phyloP scores from a whole-genome alignment of 768 basidiomycete species.

The Collybiopsis luxurians region DNA sequence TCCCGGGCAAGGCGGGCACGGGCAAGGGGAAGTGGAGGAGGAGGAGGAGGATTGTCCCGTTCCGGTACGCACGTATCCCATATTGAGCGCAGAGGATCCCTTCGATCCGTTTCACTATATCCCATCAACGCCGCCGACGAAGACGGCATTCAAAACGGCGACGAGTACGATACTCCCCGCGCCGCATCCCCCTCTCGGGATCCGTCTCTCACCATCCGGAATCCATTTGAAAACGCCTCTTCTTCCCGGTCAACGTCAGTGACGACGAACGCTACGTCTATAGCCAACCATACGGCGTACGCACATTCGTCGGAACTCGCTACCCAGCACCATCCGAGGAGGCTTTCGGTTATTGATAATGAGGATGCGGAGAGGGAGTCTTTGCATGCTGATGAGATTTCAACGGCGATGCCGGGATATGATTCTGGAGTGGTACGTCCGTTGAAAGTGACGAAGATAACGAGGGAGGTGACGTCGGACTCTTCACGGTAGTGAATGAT shows the following conservation, averaged over 20 bases:
- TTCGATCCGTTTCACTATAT: not conserved
- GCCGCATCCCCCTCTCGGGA: not conserved
- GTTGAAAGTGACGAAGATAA: not conserved
- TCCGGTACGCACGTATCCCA: not conserved
- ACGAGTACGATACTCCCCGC: not conserved
- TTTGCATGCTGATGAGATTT: not conserved
- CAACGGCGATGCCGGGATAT: not conserved
- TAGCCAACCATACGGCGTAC: not conserved
- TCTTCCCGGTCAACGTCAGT: slow-evolving; percentile 1
- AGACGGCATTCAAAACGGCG: not conserved
- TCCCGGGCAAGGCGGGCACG: slow-evolving; percentile 2
- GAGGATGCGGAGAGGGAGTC: slow-evolving; percentile 3
- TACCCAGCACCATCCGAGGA: not conserved
- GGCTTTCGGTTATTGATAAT: not conserved
- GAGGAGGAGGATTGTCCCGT: not conserved
- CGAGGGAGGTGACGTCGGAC: not conserved
- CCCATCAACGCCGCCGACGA: not conserved
- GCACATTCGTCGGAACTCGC: not conserved
- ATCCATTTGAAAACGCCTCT: not conserved
- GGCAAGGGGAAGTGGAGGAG: too few relatives aligned
- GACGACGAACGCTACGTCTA: not conserved
- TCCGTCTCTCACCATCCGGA: not conserved
- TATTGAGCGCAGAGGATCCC: not conserved
- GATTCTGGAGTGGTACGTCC: too few relatives aligned
- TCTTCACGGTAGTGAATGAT: not conserved